These are phyloP conservation scores for Coemansia sp. DNA, from an alignment of 192 early-diverging fungal genomes.

Conservation along the genomic window DNA sequence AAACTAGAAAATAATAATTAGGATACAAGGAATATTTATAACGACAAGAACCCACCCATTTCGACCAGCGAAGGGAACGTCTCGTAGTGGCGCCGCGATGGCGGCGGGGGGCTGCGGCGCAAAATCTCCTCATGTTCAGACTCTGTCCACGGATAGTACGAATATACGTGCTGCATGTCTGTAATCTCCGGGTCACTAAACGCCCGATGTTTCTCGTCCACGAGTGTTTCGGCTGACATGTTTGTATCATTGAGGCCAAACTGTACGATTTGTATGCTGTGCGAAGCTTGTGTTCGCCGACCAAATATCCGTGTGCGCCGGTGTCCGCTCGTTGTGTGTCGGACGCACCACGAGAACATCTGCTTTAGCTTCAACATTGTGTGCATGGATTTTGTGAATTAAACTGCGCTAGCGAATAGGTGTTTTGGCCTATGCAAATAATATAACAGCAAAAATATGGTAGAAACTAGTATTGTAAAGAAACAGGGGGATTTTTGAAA, in stretches of 20 bases:
- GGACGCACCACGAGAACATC: constrained; percentile 39
- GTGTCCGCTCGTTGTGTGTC: constrained; percentile 14
- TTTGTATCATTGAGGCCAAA: constrained; percentile 3
- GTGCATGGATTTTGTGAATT: background rate
- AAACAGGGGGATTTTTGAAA: background rate
- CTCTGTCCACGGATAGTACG: constrained; percentile 52
- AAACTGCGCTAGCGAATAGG: too few species aligned
- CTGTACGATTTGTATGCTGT: background rate
- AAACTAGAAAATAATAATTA: too few species aligned
- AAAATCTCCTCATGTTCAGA: constrained; percentile 46
- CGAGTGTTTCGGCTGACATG: constrained; percentile 42
- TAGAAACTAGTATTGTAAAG: background rate
- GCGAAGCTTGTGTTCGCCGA: constrained; percentile 13
- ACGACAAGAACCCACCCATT: constrained; percentile 47
- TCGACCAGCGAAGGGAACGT: constrained; percentile 52
- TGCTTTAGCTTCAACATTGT: constrained; percentile 25
- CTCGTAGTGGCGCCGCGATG: constrained; percentile 38
- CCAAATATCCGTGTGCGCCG: constrained; percentile 28
- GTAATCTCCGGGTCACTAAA: constrained; percentile 33
- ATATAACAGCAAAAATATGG: background rate
- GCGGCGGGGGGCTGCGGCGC: constrained; percentile 45
- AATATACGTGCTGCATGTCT: constrained; percentile 32
- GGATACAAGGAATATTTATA: constrained; percentile 15
- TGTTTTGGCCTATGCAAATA: too few species aligned
- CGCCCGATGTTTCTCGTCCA: constrained; percentile 32